Conservation (phyloP, 805 yeast genomes). For the Pichia californica region DNA sequence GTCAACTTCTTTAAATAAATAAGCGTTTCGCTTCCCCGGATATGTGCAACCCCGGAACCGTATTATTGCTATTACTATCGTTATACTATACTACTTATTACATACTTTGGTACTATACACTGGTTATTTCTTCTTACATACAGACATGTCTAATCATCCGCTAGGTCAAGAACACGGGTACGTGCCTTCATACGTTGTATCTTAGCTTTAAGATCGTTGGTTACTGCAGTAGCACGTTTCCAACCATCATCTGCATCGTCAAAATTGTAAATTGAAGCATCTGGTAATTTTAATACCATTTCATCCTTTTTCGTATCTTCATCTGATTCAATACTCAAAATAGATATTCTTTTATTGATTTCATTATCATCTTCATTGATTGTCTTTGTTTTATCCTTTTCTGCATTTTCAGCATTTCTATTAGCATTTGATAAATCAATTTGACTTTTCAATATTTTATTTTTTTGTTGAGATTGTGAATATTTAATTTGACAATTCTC, state of each 20-base stretch:
- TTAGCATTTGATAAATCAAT: slow-evolving; percentile 6
- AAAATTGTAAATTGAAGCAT: slow-evolving; percentile 25
- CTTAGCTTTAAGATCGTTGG: slow-evolving; percentile 76
- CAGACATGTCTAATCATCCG: slow-evolving; percentile 6
- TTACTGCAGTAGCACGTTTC: slow-evolving; percentile 87
- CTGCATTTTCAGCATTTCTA: not conserved
- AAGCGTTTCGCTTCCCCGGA: too few relatives aligned
- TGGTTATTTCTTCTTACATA: too few relatives aligned
- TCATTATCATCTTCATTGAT: slow-evolving; percentile 18
- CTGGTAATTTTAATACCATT: slow-evolving; percentile 11
- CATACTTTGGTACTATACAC: too few relatives aligned
- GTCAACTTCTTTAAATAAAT: too few relatives aligned
- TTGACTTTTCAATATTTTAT: slow-evolving; percentile 15
- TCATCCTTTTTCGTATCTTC: slow-evolving; percentile 12
- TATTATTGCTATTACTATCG: too few relatives aligned
- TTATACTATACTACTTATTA: too few relatives aligned
- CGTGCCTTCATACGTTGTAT: slow-evolving; percentile 85
- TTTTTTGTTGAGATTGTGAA: slow-evolving; percentile 22
- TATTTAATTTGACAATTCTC: slow-evolving; percentile 50
- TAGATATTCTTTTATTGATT: slow-evolving; percentile 28
- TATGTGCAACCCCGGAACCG: too few relatives aligned
- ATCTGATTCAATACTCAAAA: slow-evolving; percentile 26
- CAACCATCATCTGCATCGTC: slow-evolving; percentile 63
- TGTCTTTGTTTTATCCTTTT: not conserved
- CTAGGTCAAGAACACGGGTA: slow-evolving; percentile 20